phyloP scores from a whole-genome alignment of 139 green algal genomes.

The Coccomyxa sp. region DNA sequence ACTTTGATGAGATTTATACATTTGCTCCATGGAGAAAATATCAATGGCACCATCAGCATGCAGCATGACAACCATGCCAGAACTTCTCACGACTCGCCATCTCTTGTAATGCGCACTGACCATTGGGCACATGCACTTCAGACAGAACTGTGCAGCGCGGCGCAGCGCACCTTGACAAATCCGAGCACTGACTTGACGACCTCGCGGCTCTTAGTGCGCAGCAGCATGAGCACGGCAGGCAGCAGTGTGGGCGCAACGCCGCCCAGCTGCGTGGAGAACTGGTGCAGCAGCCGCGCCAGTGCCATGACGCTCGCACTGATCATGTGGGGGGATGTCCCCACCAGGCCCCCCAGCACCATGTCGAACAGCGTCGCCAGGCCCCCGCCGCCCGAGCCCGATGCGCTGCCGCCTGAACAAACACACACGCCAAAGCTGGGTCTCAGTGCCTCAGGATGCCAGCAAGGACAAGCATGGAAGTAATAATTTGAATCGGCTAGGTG shows the following conservation, averaged over 20 bases:
- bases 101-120: no score
- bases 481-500: no score
- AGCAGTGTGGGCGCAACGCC: constrained; percentile 60
- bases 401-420: neutral
- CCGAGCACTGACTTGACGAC: constrained; percentile 90
- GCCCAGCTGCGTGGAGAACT: constrained; percentile 72
- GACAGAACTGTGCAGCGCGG: no score
- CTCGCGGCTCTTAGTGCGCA: constrained; percentile 80
- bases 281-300: constrained; percentile 86
- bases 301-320: constrained; percentile 77
- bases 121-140: no score
- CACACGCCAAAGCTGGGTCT: no score
- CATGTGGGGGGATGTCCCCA: constrained; percentile 74
- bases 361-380: constrained; percentile 70
- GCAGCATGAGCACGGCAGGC: constrained; percentile 77
- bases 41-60: no score
- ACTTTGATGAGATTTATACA: no score
- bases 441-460: no score
- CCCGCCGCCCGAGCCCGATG: constrained; percentile 23
- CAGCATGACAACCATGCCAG: no score
- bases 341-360: constrained; percentile 80
- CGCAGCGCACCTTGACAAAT: constrained; percentile 78
- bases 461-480: no score
- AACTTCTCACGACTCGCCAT: no score
- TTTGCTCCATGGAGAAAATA: no score